Conservation (phyloP, 108 stramenopile species). For the Tribonema minus region DNA sequence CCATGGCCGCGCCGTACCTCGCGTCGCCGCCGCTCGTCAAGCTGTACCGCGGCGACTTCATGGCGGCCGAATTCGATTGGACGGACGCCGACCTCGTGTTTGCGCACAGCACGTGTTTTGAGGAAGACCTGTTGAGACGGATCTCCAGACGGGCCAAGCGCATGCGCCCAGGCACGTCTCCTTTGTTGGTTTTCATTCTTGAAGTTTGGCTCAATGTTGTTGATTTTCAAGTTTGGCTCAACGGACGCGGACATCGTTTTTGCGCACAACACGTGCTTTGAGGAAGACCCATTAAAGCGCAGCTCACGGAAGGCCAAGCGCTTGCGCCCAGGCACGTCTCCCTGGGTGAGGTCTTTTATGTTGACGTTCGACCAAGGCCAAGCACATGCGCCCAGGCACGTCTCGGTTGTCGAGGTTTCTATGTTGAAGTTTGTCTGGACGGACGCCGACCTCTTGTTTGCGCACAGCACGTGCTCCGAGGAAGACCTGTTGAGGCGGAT, state of each 20-base stretch:
- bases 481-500: slow-evolving; percentile 54
- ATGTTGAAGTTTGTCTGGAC: slow-evolving; percentile 18
- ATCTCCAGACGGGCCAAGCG: slow-evolving; percentile 44
- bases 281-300: too few relatives aligned
- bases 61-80: slow-evolving; percentile 9
- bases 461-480: slow-evolving; percentile 63
- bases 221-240: slow-evolving; percentile 8
- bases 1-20: too few relatives aligned
- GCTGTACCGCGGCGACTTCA: slow-evolving; percentile 12
- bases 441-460: slow-evolving; percentile 57
- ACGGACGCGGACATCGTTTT: slow-evolving; percentile 56
- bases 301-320: too few relatives aligned
- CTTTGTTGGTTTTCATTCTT: too few relatives aligned
- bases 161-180: slow-evolving; percentile 53
- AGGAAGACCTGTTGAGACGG: slow-evolving; percentile 48
- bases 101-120: slow-evolving; percentile 64
- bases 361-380: too few relatives aligned
- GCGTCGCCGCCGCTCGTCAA: slow-evolving; percentile 2
- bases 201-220: too few relatives aligned
- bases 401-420: too few relatives aligned
- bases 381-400: too few relatives aligned
- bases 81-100: slow-evolving; percentile 56
- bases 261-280: slow-evolving; percentile 65
- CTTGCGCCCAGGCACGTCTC: too few relatives aligned
- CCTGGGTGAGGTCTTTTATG: too few relatives aligned